These are phyloP conservation scores for Candida koratica DNA, from an alignment of 805 yeast species.

Conservation along the genomic window DNA sequence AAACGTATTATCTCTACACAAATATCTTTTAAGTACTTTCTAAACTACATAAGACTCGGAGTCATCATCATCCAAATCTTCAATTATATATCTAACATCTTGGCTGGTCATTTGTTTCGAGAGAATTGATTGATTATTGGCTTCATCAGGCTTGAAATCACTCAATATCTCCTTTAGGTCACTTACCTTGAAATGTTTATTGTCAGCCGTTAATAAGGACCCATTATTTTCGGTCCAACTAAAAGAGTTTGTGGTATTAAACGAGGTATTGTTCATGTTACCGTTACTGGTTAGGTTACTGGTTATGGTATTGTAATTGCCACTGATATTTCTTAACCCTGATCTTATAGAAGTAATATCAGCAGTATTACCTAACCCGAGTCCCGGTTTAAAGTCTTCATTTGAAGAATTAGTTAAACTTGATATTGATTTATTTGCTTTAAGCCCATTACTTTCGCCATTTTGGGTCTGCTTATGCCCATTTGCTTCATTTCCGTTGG, in stretches of 20 bases:
- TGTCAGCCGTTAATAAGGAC: slow-evolving; percentile 17
- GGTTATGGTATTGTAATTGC: background rate
- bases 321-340: slow-evolving; percentile 19
- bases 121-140: slow-evolving; percentile 25
- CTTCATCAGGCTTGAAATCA: slow-evolving; percentile 7
- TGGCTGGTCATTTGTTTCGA: slow-evolving; percentile 28
- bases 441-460: no score
- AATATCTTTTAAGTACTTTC: background rate
- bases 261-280: slow-evolving; percentile 9
- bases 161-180: slow-evolving; percentile 31
- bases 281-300: background rate
- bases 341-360: slow-evolving; percentile 42
- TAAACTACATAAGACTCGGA: slow-evolving; percentile 3
- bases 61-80: slow-evolving; percentile 35
- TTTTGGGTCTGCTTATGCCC: slow-evolving; percentile 7
- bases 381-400: slow-evolving; percentile 15
- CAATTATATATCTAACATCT: slow-evolving; percentile 33
- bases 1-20: no score
- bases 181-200: slow-evolving; percentile 28
- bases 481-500: slow-evolving; percentile 1
- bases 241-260: slow-evolving; percentile 8
- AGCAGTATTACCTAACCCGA: slow-evolving; percentile 38
- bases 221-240: slow-evolving; percentile 15
- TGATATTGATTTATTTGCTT: slow-evolving; percentile 3
- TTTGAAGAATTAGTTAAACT: background rate